A percentile compares a stretch with the other conserved stretches of the same genome.
These are phyloP conservation scores for Ogataea nakhonphanomensis DNA, from an alignment of 805 yeast species.

Conservation along the genomic window DNA sequence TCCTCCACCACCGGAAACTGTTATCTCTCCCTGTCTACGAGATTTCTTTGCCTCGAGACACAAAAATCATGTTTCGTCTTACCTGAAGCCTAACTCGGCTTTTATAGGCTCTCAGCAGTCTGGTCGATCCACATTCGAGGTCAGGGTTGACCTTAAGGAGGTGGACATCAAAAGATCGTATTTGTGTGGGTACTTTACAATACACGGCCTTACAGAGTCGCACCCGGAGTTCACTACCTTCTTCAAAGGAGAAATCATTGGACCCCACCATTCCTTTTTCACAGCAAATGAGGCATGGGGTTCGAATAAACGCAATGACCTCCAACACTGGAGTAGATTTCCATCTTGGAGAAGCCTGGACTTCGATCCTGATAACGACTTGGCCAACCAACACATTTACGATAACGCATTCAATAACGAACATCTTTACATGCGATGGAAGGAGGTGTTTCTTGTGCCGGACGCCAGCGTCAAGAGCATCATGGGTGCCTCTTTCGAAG, in stretches of 20 bases:
- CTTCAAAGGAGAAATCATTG: slow-evolving; percentile 68
- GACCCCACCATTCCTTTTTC: slow-evolving; percentile 53
- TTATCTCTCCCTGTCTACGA: slow-evolving; percentile 1
- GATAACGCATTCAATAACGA: slow-evolving; percentile 35
- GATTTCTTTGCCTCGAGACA: slow-evolving; percentile 21
- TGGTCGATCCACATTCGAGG: slow-evolving; percentile 61
- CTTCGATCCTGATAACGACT: slow-evolving; percentile 31
- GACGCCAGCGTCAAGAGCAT: slow-evolving; percentile 63
- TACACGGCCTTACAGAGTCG: slow-evolving; percentile 59
- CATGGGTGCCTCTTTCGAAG: slow-evolving; percentile 82
- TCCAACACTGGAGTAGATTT: slow-evolving; percentile 63
- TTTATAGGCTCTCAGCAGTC: slow-evolving; percentile 72
- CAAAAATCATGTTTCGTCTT: slow-evolving; percentile 32
- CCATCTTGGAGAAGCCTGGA: slow-evolving; percentile 35
- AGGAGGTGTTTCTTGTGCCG: slow-evolving; percentile 82
- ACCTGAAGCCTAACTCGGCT: slow-evolving; percentile 57
- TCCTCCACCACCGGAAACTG: slow-evolving; percentile 3
- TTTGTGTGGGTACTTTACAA: slow-evolving; percentile 59
- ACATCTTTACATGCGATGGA: slow-evolving; percentile 88
- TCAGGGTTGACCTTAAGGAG: slow-evolving; percentile 62
- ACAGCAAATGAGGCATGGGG: slow-evolving; percentile 58
- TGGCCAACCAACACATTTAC: slow-evolving; percentile 26
- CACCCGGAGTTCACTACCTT: slow-evolving; percentile 67
- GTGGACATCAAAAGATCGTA: slow-evolving; percentile 58
- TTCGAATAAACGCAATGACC: slow-evolving; percentile 46